Evolutionary conservation across 192 early-diverging fungal species (phyloP).

Genomic region (Dimargaris cristalligena): DNA sequence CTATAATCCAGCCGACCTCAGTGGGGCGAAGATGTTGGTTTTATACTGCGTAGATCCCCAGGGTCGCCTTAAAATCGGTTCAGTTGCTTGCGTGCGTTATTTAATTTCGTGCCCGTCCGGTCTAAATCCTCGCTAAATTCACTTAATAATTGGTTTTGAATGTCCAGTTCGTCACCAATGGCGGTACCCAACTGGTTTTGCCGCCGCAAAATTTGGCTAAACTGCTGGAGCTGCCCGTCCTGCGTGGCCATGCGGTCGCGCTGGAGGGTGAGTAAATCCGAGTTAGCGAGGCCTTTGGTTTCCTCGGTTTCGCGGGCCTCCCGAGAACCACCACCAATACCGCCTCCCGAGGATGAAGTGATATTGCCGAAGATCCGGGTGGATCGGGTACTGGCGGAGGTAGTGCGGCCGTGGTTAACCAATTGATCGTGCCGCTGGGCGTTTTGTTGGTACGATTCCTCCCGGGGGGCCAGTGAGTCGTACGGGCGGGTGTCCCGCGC

Average conservation of each 20-base stretch:
- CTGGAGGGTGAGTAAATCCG: slow-evolving; percentile 60
- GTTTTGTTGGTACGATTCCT: slow-evolving; percentile 14
- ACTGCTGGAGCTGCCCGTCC: slow-evolving; percentile 57
- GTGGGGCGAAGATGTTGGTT: too few species aligned
- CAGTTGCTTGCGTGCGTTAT: slow-evolving; percentile 62
- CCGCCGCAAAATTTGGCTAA: slow-evolving; percentile 55
- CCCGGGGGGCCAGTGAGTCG: not conserved
- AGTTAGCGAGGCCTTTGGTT: slow-evolving; percentile 60
- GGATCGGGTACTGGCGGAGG: slow-evolving; percentile 14
- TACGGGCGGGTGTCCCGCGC: not conserved
- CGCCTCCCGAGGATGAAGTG: not conserved
- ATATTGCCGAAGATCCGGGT: slow-evolving; percentile 58
- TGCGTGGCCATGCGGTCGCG: slow-evolving; percentile 62
- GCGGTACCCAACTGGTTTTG: slow-evolving; percentile 75
- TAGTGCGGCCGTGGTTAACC: slow-evolving; percentile 9
- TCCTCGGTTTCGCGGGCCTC: slow-evolving; percentile 55
- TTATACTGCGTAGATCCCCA: too few species aligned
- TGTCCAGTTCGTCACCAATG: slow-evolving; percentile 79
- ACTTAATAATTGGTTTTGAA: slow-evolving; percentile 75
- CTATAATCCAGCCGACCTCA: too few species aligned
- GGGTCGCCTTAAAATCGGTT: slow-evolving; percentile 51
- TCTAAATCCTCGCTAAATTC: slow-evolving; percentile 73
- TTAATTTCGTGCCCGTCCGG: slow-evolving; percentile 52
- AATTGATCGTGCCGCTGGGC: slow-evolving; percentile 20
- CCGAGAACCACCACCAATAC: not conserved